Conservation (phyloP, 2,329 filamentous ascomycete species). For the Paradendryphiella salina region DNA sequence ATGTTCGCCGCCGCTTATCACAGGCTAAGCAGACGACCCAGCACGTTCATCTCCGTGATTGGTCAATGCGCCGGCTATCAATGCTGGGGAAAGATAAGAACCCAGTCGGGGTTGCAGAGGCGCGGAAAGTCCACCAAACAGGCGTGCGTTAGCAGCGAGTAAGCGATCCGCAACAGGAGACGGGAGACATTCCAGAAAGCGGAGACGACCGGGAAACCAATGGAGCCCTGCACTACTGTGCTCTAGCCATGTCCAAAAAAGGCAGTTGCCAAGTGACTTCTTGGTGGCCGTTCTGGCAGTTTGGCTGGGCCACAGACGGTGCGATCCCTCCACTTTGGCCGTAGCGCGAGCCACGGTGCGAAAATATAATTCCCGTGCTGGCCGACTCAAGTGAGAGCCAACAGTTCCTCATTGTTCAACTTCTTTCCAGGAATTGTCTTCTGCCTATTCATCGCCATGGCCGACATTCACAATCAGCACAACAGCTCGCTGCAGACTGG, state of each 20-base stretch:
- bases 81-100: constrained; percentile 41
- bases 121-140: constrained; percentile 26
- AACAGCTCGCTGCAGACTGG: constrained; percentile 43
- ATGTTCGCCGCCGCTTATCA: constrained; percentile 46
- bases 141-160: constrained; percentile 25
- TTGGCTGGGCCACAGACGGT: constrained; percentile 36
- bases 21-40: constrained; percentile 15
- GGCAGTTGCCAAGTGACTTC: constrained; percentile 42
- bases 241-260: constrained; percentile 37
- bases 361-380: constrained; percentile 41
- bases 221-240: constrained; percentile 16
- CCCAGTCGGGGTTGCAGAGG: constrained; percentile 27
- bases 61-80: constrained; percentile 22
- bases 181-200: constrained; percentile 23
- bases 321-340: constrained; percentile 30
- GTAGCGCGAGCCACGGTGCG: constrained; percentile 33
- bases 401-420: constrained; percentile 35
- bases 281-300: constrained; percentile 24
- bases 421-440: constrained; percentile 34
- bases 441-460: constrained; percentile 38
- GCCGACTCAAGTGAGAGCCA: constrained; percentile 18
- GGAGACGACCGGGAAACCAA: constrained; percentile 42
- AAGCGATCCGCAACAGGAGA: constrained; percentile 20
- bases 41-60: constrained; percentile 26
- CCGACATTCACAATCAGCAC: constrained; percentile 36